Evolutionary conservation across 345 rosid species (phyloP), one percentile per base, ranked within the genome.

Genomic region (Trapa bicornis): DNA sequence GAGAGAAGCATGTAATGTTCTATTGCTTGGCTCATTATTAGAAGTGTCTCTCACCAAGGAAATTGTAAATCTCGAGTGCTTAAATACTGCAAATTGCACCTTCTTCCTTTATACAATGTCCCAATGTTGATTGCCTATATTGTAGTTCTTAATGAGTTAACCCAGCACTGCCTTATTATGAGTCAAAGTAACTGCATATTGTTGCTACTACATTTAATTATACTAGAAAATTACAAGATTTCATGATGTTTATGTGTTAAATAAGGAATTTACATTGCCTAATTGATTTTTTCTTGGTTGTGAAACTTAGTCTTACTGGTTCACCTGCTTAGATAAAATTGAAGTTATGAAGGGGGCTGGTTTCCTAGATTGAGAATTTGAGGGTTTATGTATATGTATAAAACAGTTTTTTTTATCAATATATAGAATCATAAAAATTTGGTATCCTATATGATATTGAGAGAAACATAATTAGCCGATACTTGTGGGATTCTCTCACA

Each of bases 1-100:
- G 97, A 78, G 91, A 83, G 76, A 93, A 93, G 83, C 96, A 78
- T 76, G 97, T 88, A 77, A 71, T 85, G 61, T 2, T 37, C 37
- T 22, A 57, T 22, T 14, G 11, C 37, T 22, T 22, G 13, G 36
- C 32, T 54, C 68, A 13, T 52, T 62, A 56, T 65, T 52, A 17
- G 17, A 5, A 1, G 29, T 68, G 14, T 11, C 48, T 58, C 62
- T 16, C 36, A 17, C 53, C 38, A 32, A 43, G 43, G n/a, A 15
- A 5, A 32, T 29, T 22, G 16, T 52, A 12, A 39, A 38, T 37
- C 32, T 9, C 38, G 37, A 53, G 15, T 13, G 1, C 58, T 12
- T 0, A 29, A 45, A 29, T 32, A 3, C 32, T 33, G 6, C 10
- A 54, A 22, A 11, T 9, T 22, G 5, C 32, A n/a, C 35, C 33